These are phyloP conservation scores for Tanacetum coccineum DNA, from an alignment of 129 eudicot genomes.

Conservation along the genomic window DNA sequence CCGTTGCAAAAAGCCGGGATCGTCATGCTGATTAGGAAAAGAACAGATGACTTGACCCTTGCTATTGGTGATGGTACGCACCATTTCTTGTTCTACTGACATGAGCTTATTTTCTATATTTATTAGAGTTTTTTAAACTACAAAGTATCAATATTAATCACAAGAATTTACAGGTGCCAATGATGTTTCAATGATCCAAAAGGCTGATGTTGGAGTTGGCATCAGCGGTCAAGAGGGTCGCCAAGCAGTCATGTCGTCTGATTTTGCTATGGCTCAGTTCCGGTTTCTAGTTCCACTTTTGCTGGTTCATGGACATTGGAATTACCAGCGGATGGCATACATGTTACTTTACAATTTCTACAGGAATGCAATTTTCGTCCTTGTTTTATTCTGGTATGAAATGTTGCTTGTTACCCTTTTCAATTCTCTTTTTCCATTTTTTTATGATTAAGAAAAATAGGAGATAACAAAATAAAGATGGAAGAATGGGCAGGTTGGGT, in stretches of 20 bases:
- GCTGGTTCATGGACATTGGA: constrained; percentile 98
- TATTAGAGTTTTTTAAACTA: constrained; percentile 12
- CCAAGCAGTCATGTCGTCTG: constrained; percentile 50
- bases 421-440: background rate
- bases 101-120: background rate
- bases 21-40: too few species aligned
- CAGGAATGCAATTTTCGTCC: constrained; percentile 78
- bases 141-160: background rate
- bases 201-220: constrained; percentile 39
- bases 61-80: too few species aligned
- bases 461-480: background rate
- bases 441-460: background rate
- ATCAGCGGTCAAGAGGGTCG: constrained; percentile 45
- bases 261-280: constrained; percentile 98
- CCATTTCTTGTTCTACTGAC: background rate
- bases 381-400: constrained; percentile 81
- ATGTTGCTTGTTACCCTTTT: background rate
- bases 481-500: background rate
- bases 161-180: constrained; percentile 29
- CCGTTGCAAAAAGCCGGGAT: too few species aligned
- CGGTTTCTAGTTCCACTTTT: constrained; percentile 80
- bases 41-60: too few species aligned
- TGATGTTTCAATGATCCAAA: constrained; percentile 44
- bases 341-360: constrained; percentile 94
- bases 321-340: constrained; percentile 90